Base-by-base conservation (phyloP, 2,329 filamentous ascomycete species). In the Stagonosporopsis chrysanthemi region DNA sequence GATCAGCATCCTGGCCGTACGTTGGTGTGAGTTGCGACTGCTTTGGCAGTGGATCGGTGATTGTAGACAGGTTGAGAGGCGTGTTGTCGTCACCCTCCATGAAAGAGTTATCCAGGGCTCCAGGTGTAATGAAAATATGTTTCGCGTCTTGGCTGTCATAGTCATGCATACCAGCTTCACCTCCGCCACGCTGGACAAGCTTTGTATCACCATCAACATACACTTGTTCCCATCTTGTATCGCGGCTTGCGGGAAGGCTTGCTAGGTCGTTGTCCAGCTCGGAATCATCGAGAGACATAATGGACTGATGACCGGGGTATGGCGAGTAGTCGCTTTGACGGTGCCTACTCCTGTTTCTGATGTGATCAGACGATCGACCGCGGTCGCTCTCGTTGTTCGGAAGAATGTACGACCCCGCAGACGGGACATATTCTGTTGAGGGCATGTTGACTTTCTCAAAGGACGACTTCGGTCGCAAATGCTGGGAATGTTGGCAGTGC, bases 371-470 rank as follows among this genome's bases (percentile, higher is more conserved):
- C 2, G 71, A 70, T n/a, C 68, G 68, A 26, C 64, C 69, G n/a
- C 69, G 72, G 19, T 47, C 56, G n/a, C 45, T 43, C 29, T 62
- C 53, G 42, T 64, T 60, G 39, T 64, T 60, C 26, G 72, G 67
- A 17, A 80, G 58, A 28, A 80, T 74, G 64, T 79, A 81, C 8
- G 79, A 81, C 26, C 77, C 76, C 7, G 75, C 78, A 41, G 78
- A 80, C 28, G 75, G 76, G 36, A 79, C 75, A 52, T 80, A 81
- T 49, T 76, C 78, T 2, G 78, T 78, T 3, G 78, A 78, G 9
- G 78, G 75, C 52, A 66, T 62, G 38, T 69, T 59, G 42, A 71
- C 60, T 15, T 72, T 67, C 8, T 73, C 73, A 22, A 72, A 72
- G 1, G 72, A 75, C 2, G 68, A 74, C 15, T 66, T 65, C 14